Base-by-base conservation (phyloP, 225 moss, liverwort and hornwort genomes). In the Climacium dendroides region DNA sequence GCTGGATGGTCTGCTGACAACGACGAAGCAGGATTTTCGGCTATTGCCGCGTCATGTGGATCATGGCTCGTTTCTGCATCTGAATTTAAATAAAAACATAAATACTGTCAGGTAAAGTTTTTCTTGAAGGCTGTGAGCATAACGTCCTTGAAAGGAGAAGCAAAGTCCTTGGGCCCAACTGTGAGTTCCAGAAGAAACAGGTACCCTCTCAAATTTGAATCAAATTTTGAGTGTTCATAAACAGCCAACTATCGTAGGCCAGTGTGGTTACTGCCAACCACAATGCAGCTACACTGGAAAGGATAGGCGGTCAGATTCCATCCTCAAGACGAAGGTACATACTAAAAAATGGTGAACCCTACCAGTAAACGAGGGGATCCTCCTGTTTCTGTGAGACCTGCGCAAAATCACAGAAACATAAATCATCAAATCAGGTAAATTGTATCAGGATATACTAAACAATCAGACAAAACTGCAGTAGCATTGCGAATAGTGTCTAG, bases 1-100 rank as follows among this genome's bases (percentile, higher is more conserved):
- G 91, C 90, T 78, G 94, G 94, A 69, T 94, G 93, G 75, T 94
- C 93, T 74, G 91, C 80, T 70, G 91, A 88, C 11, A 91, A 58
- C 7, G 35, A 35, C 50, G 80, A 37, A 11, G 61, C 48, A 61
- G 43, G 30, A 37, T 24, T 80, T 39, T 60, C 72, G 45, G 23
- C 37, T 29, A 37, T 50, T 48, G 71, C 48, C 80, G 60, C 10
- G 37, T 71, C 73, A 30, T 41, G 66, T 43, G 53, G 83, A 89
- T 60, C 60, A 55, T 77, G 89, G 35, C 75, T 79, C 54, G 11
- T 83, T 37, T 80, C 83, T 79, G 83, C 83, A 79, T 83, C 88
- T 88, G 22, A 55, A 47, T 61, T 79, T 23, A 79, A 78, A 82
- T 22, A 88, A 37, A 84, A 50, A 41, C 32, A 37, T 34, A 4